Evolutionary conservation across 75 land plant species (phyloP).

Genomic region (Pinus tabuliformis): DNA sequence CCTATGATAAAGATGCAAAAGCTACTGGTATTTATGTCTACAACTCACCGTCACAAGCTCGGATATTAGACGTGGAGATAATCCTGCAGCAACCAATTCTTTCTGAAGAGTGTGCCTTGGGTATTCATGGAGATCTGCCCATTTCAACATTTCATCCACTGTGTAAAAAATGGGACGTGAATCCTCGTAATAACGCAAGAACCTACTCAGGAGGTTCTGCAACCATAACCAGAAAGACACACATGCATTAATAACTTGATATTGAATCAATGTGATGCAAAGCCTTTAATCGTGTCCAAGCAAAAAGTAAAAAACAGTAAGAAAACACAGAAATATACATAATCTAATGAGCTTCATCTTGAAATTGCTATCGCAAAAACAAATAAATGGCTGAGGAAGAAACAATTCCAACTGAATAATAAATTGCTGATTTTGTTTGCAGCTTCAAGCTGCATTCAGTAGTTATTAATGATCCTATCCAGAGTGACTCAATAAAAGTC

Average conservation of each 20-base stretch:
- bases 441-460: background rate
- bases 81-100: constrained; percentile 53
- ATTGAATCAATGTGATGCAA: background rate
- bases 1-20: background rate
- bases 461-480: background rate
- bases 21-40: background rate
- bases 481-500: background rate
- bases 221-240: background rate
- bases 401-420: constrained; percentile 1
- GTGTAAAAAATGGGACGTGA: constrained; percentile 63
- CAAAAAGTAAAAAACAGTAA: background rate
- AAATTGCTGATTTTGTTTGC: background rate
- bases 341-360: background rate
- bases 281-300: background rate
- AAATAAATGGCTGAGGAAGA: background rate
- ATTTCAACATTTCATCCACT: constrained; percentile 88
- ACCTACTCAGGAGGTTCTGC: constrained; percentile 49
- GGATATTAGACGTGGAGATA: constrained; percentile 60
- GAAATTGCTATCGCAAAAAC: background rate
- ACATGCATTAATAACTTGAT: background rate
- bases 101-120: constrained; percentile 53
- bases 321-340: background rate
- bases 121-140: constrained; percentile 63
- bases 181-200: constrained; percentile 65
- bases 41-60: constrained; percentile 91